These are phyloP conservation scores for Xerocomus potaroensis DNA, from an alignment of 768 basidiomycete species.

Conservation along the genomic window DNA sequence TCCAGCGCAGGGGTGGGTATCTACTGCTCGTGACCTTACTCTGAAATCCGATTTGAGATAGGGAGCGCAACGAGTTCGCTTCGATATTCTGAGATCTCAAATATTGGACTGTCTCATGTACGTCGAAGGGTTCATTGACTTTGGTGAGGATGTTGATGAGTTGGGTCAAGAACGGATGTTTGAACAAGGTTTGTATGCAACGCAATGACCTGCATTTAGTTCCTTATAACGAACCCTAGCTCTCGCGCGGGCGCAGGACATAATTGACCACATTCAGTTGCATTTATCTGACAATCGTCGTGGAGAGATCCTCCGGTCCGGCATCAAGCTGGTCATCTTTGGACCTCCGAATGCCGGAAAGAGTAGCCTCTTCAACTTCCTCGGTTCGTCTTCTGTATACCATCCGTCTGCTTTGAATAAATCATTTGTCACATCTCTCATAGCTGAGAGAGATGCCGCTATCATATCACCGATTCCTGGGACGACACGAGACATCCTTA, in stretches of 20 bases:
- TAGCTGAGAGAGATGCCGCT: constrained; percentile 83
- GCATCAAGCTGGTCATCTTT: constrained; percentile 81
- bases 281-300: constrained; percentile 68
- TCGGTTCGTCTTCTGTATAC: constrained; percentile 44
- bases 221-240: constrained; percentile 37
- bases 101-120: constrained; percentile 73
- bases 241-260: constrained; percentile 40
- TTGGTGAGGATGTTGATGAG: constrained; percentile 82
- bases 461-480: constrained; percentile 87
- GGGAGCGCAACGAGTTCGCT: constrained; percentile 59
- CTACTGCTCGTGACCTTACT: neutral
- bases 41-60: constrained; percentile 27
- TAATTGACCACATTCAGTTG: constrained; percentile 47
- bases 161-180: constrained; percentile 74
- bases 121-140: constrained; percentile 88
- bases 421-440: neutral
- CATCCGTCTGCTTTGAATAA: neutral
- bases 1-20: constrained; percentile 60
- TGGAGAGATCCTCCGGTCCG: constrained; percentile 81
- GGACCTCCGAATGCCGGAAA: constrained; percentile 96
- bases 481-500: constrained; percentile 85
- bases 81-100: constrained; percentile 58
- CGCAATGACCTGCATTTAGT: neutral
- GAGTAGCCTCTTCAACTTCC: constrained; percentile 80
- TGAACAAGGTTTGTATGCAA: constrained; percentile 50